Base-by-base conservation (phyloP, 75 land plant genomes). In the Cryptomeria japonica region DNA sequence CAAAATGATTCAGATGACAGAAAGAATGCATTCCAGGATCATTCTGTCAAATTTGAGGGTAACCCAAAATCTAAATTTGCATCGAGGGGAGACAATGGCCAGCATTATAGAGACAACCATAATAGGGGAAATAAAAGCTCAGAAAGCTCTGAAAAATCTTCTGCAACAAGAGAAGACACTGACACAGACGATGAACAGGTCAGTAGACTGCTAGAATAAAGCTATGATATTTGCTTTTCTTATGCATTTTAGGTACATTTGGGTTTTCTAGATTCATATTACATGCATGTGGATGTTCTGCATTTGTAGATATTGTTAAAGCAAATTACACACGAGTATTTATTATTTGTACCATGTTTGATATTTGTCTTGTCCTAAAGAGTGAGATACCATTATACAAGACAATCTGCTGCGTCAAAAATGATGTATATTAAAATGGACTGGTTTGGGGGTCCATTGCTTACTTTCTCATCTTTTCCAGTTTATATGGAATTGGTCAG, bases 111-210 rank as follows among this genome's bases (percentile, higher is more conserved):
- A 78, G 44, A 18, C 39, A 5, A 78, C 0, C 13, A 36, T 78
- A 78, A 78, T 42, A 44, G 47, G 84, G 84, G 42, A 82, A 42
- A 82, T 4, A 82, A 4, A 5, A 44, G 84, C 0, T 39, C 44
- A 22, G 84, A 82, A 82, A 82, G 47, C n/a, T 44, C 84, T 41
- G 47, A 82, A 28, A 82, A 82, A 82, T 18, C 44, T 19, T 44
- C 44, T 42, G 47, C n/a, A 22, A 22, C 44, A 82, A 39, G 22
- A 41, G 84, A 82, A 42, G 47, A 44, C 84, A 82, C 49, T 82
- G 47, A 82, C 2, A 2, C 44, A 82, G 84, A 82, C 25, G 22
- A 82, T 42, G 84, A 82, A 41, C 84, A 82, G 84, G 84, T 82
- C 25, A 41, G 84, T 44, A 82, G 84, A 73, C 37, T 73, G 77